Percentiles rank a stretch among this genome's conserved stretches.
Conservation (phyloP, 140 eudicot species). For the Eryngium alpinum region DNA sequence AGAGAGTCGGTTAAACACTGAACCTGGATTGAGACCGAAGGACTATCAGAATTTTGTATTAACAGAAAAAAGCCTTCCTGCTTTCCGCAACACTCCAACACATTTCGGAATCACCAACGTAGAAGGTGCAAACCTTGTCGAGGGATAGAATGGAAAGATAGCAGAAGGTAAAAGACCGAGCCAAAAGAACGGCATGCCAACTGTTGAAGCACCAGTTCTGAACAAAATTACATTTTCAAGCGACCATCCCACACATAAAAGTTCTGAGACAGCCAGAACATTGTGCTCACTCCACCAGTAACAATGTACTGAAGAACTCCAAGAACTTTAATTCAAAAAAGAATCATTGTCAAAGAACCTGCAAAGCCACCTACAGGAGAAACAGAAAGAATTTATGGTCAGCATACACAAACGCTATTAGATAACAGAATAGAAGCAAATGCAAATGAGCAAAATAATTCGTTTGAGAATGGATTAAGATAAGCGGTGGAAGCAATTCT, state of each 20-base stretch:
- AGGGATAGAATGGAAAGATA: neutral
- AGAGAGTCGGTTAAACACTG: slow-evolving; percentile 23
- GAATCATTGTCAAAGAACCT: slow-evolving; percentile 7
- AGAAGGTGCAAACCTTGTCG: neutral
- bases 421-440: slow-evolving; percentile 27
- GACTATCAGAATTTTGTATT: slow-evolving; percentile 14
- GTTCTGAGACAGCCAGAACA: neutral
- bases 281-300: slow-evolving; percentile 6
- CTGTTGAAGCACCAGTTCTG: slow-evolving; percentile 8
- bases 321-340: slow-evolving; percentile 17
- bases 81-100: slow-evolving; percentile 13
- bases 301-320: neutral
- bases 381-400: slow-evolving; percentile 14
- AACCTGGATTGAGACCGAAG: slow-evolving; percentile 18
- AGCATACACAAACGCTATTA: slow-evolving; percentile 1
- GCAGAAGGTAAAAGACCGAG: slow-evolving; percentile 20
- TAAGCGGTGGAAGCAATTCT: too few species aligned
- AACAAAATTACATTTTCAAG: slow-evolving; percentile 17
- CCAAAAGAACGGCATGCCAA: slow-evolving; percentile 19
- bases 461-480: too few species aligned
- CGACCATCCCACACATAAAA: slow-evolving; percentile 15
- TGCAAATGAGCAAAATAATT: slow-evolving; percentile 29
- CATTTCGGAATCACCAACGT: slow-evolving; percentile 20
- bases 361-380: neutral
- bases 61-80: slow-evolving; percentile 27